Evolutionary conservation across 169 alveolate species (phyloP), one percentile per base, ranked within the genome.

Genomic region (Cryptosporidium sp.): DNA sequence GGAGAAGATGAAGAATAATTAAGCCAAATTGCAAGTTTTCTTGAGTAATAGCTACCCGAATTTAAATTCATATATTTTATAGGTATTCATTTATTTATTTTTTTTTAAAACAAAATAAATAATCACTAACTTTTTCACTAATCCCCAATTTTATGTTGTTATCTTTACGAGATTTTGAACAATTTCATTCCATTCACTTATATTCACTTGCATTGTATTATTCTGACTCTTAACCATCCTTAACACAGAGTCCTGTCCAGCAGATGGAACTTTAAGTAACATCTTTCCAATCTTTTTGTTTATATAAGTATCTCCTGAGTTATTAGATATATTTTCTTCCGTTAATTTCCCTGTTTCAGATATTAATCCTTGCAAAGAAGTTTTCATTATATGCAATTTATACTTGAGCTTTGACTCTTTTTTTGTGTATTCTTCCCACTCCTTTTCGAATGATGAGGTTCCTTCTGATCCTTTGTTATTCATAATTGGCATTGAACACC

Each of bases 401-500:
- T 80, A 65, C 37, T 44, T 62, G 3, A 80, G 39, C 7, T 62
- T 52, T 12, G 75, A 62, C 39, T 80, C 89, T 8, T 21, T 9
- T 14, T 65, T 62, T 1, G 48, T 44, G 33, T 80, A 80, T 39
- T 80, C 51, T n/a, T 61, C 69, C 89, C 89, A 80, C 12, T 62
- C 75, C 56, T 80, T 45, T 37, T 80, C 70, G 33, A 62, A 62
- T 62, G 69, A 39, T 21, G n/a, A 18, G 12, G 9, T 33, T 7
- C 16, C 18, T 18, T 21, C 51, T 6, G 72, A 65, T 10, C 35
- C 67, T 23, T 39, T 80, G 8, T 37, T 33, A 12, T 5, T 39
- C 31, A 33, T 42, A 3, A 80, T 80, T 18, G 89, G 89, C 31
- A 80, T 80, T n/a, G 89, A 80, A 21, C 89, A 80, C 39, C 42